These are phyloP conservation scores for Aspergillus glaucus DNA, from an alignment of 2,329 filamentous ascomycete genomes.

Conservation along the genomic window DNA sequence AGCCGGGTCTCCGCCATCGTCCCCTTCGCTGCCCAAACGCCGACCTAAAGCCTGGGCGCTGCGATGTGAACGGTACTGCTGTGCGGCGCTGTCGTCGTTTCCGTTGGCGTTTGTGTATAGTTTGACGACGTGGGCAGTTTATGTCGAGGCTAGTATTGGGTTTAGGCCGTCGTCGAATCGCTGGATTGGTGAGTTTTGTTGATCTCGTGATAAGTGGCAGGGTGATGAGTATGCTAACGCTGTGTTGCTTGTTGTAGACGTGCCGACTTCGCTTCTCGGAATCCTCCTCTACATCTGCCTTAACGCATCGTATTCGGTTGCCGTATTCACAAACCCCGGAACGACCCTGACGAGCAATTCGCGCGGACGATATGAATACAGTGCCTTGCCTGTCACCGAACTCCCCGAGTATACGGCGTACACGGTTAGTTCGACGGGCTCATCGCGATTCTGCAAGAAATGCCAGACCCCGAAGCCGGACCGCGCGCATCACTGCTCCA, in stretches of 20 bases:
- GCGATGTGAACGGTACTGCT: constrained; percentile 74
- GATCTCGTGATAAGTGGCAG: background rate
- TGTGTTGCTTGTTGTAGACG: constrained; percentile 17
- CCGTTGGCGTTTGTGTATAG: constrained; percentile 86
- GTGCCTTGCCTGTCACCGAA: constrained; percentile 69
- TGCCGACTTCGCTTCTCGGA: constrained; percentile 55
- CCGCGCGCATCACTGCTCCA: constrained; percentile 93
- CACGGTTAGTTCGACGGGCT: constrained; percentile 87
- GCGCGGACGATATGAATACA: constrained; percentile 52
- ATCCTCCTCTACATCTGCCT: constrained; percentile 69
- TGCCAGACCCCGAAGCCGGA: constrained; percentile 93
- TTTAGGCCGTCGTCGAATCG: constrained; percentile 46
- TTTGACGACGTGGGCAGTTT: constrained; percentile 89
- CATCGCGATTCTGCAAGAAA: constrained; percentile 90
- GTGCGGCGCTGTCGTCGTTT: constrained; percentile 69
- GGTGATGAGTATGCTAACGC: background rate
- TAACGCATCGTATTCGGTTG: constrained; percentile 83
- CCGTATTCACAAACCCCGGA: constrained; percentile 88
- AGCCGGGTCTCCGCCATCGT: constrained; percentile 32
- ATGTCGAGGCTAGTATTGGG: constrained; percentile 72
- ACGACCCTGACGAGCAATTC: constrained; percentile 44
- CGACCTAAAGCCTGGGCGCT: constrained; percentile 38
- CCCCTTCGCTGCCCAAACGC: constrained; percentile 36
- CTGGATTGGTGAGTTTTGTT: constrained; percentile 33
- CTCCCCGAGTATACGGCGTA: constrained; percentile 62